Evolutionary conservation across 108 stramenopile genomes (phyloP).

Genomic region (Conticribra weissflogii): DNA sequence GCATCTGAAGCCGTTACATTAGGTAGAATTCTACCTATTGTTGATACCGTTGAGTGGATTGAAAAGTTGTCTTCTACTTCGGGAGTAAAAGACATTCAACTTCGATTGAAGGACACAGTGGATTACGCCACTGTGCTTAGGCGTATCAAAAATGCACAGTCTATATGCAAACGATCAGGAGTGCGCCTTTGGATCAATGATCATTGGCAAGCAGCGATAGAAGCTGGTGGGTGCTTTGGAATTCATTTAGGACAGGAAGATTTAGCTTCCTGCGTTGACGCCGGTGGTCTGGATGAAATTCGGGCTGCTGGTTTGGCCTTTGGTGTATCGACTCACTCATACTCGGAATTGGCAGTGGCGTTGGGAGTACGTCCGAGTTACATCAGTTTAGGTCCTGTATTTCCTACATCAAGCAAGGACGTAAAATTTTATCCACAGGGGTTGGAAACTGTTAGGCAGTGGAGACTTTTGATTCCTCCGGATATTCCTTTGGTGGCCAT

Average conservation of each 20-base stretch:
- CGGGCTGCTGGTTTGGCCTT: slow-evolving; percentile 63
- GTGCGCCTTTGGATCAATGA: slow-evolving; percentile 95
- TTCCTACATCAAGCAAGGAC: slow-evolving; percentile 83
- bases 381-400: slow-evolving; percentile 91
- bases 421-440: slow-evolving; percentile 89
- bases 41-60: slow-evolving; percentile 76
- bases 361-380: slow-evolving; percentile 86
- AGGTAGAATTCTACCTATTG: slow-evolving; percentile 82
- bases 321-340: slow-evolving; percentile 92
- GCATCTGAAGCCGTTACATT: slow-evolving; percentile 29
- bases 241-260: slow-evolving; percentile 96
- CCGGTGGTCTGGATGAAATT: slow-evolving; percentile 61
- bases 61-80: slow-evolving; percentile 44
- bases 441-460: slow-evolving; percentile 71
- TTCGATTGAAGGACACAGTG: slow-evolving; percentile 77
- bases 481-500: slow-evolving; percentile 87
- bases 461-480: slow-evolving; percentile 80
- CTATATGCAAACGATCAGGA: slow-evolving; percentile 55
- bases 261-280: slow-evolving; percentile 63
- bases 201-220: slow-evolving; percentile 80
- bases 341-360: slow-evolving; percentile 86
- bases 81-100: slow-evolving; percentile 78
- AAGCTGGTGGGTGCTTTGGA: slow-evolving; percentile 78
- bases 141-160: slow-evolving; percentile 57
- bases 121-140: slow-evolving; percentile 57